Conservation (phyloP, 2,329 filamentous ascomycete species). For the Fusarium torulosum region DNA sequence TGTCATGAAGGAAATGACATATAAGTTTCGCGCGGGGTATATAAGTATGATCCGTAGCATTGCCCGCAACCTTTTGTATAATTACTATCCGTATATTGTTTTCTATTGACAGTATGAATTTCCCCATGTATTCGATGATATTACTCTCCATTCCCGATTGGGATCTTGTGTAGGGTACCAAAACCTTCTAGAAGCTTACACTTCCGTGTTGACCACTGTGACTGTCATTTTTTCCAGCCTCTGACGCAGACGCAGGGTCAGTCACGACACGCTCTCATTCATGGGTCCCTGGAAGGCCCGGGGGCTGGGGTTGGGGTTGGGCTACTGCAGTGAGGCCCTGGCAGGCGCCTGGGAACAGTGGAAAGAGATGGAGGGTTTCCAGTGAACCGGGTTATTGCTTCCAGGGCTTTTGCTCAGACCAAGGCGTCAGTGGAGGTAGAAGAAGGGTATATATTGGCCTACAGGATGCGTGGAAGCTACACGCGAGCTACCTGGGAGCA, state of each 20-base stretch:
- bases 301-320: conserved; percentile 23
- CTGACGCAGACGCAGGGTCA: conserved; percentile 30
- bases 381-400: conserved; percentile 21
- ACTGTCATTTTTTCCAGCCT: conserved; percentile 17
- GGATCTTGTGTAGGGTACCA: conserved; percentile 18
- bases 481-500: neutral
- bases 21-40: neutral
- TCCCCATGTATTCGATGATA: neutral
- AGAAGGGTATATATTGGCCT: neutral
- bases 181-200: conserved; percentile 38
- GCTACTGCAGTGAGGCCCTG: conserved; percentile 12
- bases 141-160: neutral
- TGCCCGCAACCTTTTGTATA: neutral
- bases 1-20: neutral
- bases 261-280: conserved; percentile 11
- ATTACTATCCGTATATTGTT: neutral
- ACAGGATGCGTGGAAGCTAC: neutral
- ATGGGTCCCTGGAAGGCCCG: conserved; percentile 23
- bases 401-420: conserved; percentile 24
- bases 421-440: neutral
- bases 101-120: neutral
- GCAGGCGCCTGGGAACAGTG: conserved; percentile 1
- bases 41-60: neutral
- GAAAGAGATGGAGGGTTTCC: conserved; percentile 29
- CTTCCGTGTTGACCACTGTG: neutral